Evolutionary conservation across 371 early-diverging fungal species (phyloP).

Genomic region (Rhizopus sp.): DNA sequence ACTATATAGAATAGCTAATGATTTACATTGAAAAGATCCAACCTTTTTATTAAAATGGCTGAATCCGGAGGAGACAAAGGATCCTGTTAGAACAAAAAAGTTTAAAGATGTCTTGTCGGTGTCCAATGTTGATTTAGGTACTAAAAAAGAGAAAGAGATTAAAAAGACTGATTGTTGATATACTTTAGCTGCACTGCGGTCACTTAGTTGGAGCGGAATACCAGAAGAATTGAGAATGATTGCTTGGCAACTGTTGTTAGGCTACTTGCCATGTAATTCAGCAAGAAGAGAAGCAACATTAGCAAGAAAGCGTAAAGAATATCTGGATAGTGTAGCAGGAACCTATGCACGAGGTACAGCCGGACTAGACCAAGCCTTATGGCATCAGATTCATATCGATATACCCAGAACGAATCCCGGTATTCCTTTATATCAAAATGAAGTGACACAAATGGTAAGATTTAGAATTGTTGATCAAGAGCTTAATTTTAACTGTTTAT

Average conservation of each 20-base stretch:
- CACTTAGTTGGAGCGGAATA: constrained; percentile 91
- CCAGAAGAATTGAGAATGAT: constrained; percentile 82
- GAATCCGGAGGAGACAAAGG: constrained; percentile 24
- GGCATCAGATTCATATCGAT: constrained; percentile 97
- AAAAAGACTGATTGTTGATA: not conserved
- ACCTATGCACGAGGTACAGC: constrained; percentile 80
- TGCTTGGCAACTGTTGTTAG: constrained; percentile 91
- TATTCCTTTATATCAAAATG: constrained; percentile 80
- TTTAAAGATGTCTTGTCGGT: constrained; percentile 73
- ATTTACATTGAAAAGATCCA: constrained; percentile 14
- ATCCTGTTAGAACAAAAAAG: constrained; percentile 46
- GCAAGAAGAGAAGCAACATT: constrained; percentile 80
- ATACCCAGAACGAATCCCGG: constrained; percentile 90
- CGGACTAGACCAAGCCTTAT: constrained; percentile 81
- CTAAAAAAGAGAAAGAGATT: not conserved
- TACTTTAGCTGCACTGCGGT: constrained; percentile 59
- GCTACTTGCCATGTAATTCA: constrained; percentile 87
- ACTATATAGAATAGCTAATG: not conserved
- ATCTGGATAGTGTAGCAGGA: constrained; percentile 78
- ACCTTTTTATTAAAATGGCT: constrained; percentile 22
- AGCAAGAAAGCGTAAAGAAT: constrained; percentile 88
- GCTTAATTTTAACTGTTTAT: constrained; percentile 2
- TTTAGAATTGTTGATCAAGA: not conserved
- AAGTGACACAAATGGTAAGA: constrained; percentile 77
- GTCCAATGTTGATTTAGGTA: constrained; percentile 78